phyloP scores from a whole-genome alignment of 495 filamentous ascomycete species.

The Xylaria venustula region DNA sequence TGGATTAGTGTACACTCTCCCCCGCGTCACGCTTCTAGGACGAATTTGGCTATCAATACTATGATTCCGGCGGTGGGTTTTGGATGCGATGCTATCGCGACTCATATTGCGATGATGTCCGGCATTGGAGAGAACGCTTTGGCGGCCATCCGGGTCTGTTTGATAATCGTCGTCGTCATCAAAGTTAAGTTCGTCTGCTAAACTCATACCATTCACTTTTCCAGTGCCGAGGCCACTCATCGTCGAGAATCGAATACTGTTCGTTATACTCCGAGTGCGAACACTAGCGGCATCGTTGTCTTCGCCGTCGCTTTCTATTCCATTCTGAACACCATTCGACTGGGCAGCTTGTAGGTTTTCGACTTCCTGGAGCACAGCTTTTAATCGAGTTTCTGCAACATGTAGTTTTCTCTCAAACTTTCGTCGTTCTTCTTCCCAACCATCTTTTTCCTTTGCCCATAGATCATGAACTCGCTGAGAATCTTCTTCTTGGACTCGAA shows the following conservation, averaged over 20 bases:
- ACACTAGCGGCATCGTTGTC: constrained; percentile 78
- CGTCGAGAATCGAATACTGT: constrained; percentile 70
- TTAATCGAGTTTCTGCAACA: constrained; percentile 81
- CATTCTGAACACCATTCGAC: constrained; percentile 35
- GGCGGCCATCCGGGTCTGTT: constrained; percentile 52
- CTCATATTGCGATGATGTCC: constrained; percentile 40
- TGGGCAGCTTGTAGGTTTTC: constrained; percentile 67
- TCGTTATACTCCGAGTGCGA: constrained; percentile 72
- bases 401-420: constrained; percentile 80
- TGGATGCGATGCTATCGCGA: constrained; percentile 45
- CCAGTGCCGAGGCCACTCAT: constrained; percentile 53
- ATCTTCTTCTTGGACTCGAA: constrained; percentile 81
- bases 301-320: constrained; percentile 51
- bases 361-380: constrained; percentile 79
- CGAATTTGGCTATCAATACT: constrained; percentile 52
- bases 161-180: constrained; percentile 72
- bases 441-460: constrained; percentile 78
- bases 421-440: constrained; percentile 78
- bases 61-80: constrained; percentile 44
- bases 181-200: constrained; percentile 88
- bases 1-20: constrained; percentile 46
- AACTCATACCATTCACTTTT: constrained; percentile 66
- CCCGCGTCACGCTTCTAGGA: constrained; percentile 47
- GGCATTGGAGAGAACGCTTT: constrained; percentile 48
- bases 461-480: constrained; percentile 68